phyloP scores from a whole-genome alignment of 2,329 filamentous ascomycete genomes.

The Diplodia corticola region DNA sequence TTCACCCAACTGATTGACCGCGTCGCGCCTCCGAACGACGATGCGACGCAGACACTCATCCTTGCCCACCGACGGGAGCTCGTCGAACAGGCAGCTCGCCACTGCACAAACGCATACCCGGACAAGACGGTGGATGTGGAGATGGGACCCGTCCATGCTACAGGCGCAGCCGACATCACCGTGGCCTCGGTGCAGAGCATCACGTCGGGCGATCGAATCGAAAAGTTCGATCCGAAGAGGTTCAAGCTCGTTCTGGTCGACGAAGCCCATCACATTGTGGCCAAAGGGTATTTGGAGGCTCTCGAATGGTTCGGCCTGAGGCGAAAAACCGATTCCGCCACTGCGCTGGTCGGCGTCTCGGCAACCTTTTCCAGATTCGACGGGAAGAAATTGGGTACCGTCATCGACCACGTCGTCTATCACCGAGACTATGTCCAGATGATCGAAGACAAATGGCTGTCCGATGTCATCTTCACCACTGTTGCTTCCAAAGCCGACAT shows the following conservation, averaged over 20 bases:
- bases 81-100: slow-evolving; percentile 86
- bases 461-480: slow-evolving; percentile 90
- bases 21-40: slow-evolving; percentile 57
- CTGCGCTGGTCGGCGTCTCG: slow-evolving; percentile 81
- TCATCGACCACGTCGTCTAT: slow-evolving; percentile 94
- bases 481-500: slow-evolving; percentile 82
- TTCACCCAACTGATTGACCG: slow-evolving; percentile 93
- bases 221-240: slow-evolving; percentile 73
- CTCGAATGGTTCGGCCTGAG: slow-evolving; percentile 77
- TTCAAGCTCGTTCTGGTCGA: slow-evolving; percentile 95
- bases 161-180: slow-evolving; percentile 85
- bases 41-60: slow-evolving; percentile 78
- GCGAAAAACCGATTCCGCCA: slow-evolving; percentile 42
- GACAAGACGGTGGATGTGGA: slow-evolving; percentile 82
- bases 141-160: slow-evolving; percentile 77
- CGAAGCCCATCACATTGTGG: slow-evolving; percentile 95
- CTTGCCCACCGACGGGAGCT: slow-evolving; percentile 90
- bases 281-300: slow-evolving; percentile 72
- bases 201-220: slow-evolving; percentile 71
- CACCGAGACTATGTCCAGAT: slow-evolving; percentile 82
- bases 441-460: slow-evolving; percentile 89
- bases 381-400: slow-evolving; percentile 75
- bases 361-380: slow-evolving; percentile 80
- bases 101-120: slow-evolving; percentile 81
- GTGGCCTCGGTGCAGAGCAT: slow-evolving; percentile 89